Evolutionary conservation across 1,139 yeast genomes (phyloP).

Genomic region (Debaryomyces nepalensis): DNA sequence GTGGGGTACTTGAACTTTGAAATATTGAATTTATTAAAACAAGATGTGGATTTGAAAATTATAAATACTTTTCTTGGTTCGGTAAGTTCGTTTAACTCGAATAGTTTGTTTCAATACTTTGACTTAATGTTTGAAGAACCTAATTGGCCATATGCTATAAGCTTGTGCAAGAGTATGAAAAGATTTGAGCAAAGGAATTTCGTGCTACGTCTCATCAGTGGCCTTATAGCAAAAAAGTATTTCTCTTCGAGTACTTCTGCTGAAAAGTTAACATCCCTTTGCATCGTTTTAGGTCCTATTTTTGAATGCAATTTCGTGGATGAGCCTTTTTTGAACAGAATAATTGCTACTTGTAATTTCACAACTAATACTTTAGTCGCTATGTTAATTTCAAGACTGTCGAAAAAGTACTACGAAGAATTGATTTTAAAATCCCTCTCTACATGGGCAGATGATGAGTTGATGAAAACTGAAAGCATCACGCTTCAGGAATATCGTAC

Average conservation of each 20-base stretch:
- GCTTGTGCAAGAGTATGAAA: slow-evolving; percentile 27
- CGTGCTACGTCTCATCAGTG: slow-evolving; percentile 19
- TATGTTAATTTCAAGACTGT: slow-evolving; percentile 16
- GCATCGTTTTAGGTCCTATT: slow-evolving; percentile 13
- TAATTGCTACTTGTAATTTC: slow-evolving; percentile 20
- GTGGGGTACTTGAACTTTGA: slow-evolving; percentile 26
- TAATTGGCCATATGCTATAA: slow-evolving; percentile 27
- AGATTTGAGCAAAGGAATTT: slow-evolving; percentile 31
- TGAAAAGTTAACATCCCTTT: slow-evolving; percentile 15
- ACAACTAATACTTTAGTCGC: slow-evolving; percentile 23
- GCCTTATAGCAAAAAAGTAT: slow-evolving; percentile 11
- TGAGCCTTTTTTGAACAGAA: slow-evolving; percentile 23
- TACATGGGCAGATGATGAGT: slow-evolving; percentile 36
- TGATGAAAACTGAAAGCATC: slow-evolving; percentile 39
- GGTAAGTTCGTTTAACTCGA: slow-evolving; percentile 27
- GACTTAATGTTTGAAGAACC: slow-evolving; percentile 27
- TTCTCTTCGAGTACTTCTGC: slow-evolving; percentile 1
- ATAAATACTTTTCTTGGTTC: slow-evolving; percentile 32
- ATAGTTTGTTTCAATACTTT: slow-evolving; percentile 25
- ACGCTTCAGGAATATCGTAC: slow-evolving; percentile 40
- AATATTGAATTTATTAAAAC: slow-evolving; percentile 19
- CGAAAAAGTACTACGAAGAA: slow-evolving; percentile 12
- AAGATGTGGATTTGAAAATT: slow-evolving; percentile 12
- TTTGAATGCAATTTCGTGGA: slow-evolving; percentile 17
- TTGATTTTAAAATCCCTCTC: slow-evolving; percentile 21